Evolutionary conservation across 805 yeast species (phyloP), one percentile per base, ranked within the genome.

Genomic region (Maudiozyma saulgeensis): DNA sequence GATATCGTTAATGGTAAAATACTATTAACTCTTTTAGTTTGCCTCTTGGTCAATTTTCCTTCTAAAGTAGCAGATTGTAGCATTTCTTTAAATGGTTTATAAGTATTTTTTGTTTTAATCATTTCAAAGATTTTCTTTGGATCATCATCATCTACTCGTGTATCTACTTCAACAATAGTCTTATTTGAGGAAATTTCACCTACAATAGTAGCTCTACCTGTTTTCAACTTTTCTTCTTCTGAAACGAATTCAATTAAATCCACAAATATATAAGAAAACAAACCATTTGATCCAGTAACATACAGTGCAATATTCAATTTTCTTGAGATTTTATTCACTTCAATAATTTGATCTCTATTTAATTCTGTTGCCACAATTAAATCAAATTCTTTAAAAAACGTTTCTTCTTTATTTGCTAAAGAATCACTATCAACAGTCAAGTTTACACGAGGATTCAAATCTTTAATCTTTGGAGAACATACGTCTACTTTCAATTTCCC

Each of bases 361-460:
- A 84, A 60, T 49, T 88, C 93, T 0, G 96, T 85, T 1, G 83
- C 88, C 7, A 93, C 78, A 3, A 91, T 76, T 47, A 91, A 65
- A 57, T 84, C 85, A 62, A 83, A 90, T 34, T 72, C 61, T 15
- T 67, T 58, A 58, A 80, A 77, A 61, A 73, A 84, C 0, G 57
- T 59, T 0, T 53, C 52, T 15, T 62, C 59, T 39, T 66, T 53
- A 2, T 52, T 41, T 12, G 48, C 47, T 53, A 62, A 56, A 1
- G 66, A 50, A 0, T 54, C 57, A 0, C 72, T 67, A 47, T 76
- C 76, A 38, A 72, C 70, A 1, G 72, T 56, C 15, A 91, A 64
- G 2, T 73, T 69, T 16, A 90, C 97, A 52, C 96, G 72, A 11
- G 86, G 86, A 60, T 93, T 93, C 66, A 93, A 75, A 18, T 86